These are phyloP conservation scores for Globisporangium lucens DNA, from an alignment of 352 stramenopile species.

Conservation along the genomic window DNA sequence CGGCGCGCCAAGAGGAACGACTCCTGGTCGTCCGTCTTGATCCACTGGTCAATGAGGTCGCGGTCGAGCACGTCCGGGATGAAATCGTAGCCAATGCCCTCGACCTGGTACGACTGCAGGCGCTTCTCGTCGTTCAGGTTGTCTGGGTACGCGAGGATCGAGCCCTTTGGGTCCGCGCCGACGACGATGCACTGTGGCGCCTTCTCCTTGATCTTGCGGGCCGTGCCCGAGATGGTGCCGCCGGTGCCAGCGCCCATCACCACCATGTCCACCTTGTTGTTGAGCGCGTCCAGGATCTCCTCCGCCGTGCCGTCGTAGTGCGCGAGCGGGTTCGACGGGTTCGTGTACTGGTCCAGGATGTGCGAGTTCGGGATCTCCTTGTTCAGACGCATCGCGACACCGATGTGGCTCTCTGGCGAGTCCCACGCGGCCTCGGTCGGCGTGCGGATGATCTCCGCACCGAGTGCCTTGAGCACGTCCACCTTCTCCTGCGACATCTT, in stretches of 20 bases:
- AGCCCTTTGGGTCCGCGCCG: constrained; percentile 89
- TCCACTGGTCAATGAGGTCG: constrained; percentile 90
- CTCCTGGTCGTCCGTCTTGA: constrained; percentile 94
- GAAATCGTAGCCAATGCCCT: constrained; percentile 97
- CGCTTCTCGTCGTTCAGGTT: constrained; percentile 90
- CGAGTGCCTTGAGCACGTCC: constrained; percentile 93
- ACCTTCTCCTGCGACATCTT: constrained; percentile 97
- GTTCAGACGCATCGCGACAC: constrained; percentile 90
- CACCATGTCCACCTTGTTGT: constrained; percentile 94
- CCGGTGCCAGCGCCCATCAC: constrained; percentile 94
- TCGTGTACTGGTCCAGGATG: constrained; percentile 96
- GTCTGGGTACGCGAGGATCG: constrained; percentile 91
- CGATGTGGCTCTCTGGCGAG: constrained; percentile 93
- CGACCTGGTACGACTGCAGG: constrained; percentile 89
- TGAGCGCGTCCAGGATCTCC: constrained; percentile 91
- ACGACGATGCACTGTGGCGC: constrained; percentile 85
- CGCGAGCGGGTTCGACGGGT: constrained; percentile 92
- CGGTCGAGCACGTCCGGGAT: constrained; percentile 94
- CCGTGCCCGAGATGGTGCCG: constrained; percentile 93
- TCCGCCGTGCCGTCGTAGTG: constrained; percentile 95
- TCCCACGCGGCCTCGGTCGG: constrained; percentile 95
- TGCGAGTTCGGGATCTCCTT: constrained; percentile 91
- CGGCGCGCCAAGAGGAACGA: constrained; percentile 93
- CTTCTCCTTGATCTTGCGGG: constrained; percentile 92
- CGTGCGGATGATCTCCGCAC: constrained; percentile 94